phyloP scores from a whole-genome alignment of 2,329 filamentous ascomycete genomes.

The Neonectria ditissima region DNA sequence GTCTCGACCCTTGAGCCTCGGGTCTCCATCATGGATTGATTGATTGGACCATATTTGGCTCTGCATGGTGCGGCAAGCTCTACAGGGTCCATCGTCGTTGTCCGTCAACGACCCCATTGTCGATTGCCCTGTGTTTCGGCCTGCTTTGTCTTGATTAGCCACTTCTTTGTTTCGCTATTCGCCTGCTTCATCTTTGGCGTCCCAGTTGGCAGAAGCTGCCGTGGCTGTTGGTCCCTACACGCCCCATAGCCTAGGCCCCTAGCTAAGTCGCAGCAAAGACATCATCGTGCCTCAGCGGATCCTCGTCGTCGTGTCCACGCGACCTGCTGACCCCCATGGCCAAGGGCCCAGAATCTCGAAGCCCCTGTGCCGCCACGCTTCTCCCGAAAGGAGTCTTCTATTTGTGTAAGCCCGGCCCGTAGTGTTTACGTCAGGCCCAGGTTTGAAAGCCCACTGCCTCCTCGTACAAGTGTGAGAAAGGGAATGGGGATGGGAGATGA shows the following conservation, averaged over 20 bases:
- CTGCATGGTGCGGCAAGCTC: conserved; percentile 40
- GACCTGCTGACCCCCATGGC: conserved; percentile 33
- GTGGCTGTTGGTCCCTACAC: conserved; percentile 30
- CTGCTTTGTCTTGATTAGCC: conserved; percentile 25
- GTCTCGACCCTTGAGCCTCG: conserved; percentile 7
- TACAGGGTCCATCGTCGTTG: conserved; percentile 36
- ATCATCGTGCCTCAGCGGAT: conserved; percentile 40
- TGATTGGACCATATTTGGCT: conserved; percentile 37
- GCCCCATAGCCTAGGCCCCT: conserved; percentile 20
- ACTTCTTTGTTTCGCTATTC: conserved; percentile 19
- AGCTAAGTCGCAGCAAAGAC: conserved; percentile 27
- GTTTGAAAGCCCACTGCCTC: conserved; percentile 16
- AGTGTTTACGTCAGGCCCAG: conserved; percentile 25
- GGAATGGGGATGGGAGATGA: conserved; percentile 22
- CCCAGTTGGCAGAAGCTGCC: conserved; percentile 1
- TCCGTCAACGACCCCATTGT: conserved; percentile 1
- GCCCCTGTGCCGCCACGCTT: conserved; percentile 23
- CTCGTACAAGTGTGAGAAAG: conserved; percentile 17
- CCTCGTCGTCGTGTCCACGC: conserved; percentile 42
- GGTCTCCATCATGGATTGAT: conserved; percentile 32
- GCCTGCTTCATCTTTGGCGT: conserved; percentile 18
- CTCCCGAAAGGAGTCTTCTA: conserved; percentile 24
- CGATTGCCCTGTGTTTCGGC: conserved; percentile 20
- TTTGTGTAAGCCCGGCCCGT: conserved; percentile 19
- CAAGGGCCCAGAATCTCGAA: conserved; percentile 37